phyloP scores from a whole-genome alignment of 2,329 filamentous ascomycete genomes.

The Colletotrichum liriopes region DNA sequence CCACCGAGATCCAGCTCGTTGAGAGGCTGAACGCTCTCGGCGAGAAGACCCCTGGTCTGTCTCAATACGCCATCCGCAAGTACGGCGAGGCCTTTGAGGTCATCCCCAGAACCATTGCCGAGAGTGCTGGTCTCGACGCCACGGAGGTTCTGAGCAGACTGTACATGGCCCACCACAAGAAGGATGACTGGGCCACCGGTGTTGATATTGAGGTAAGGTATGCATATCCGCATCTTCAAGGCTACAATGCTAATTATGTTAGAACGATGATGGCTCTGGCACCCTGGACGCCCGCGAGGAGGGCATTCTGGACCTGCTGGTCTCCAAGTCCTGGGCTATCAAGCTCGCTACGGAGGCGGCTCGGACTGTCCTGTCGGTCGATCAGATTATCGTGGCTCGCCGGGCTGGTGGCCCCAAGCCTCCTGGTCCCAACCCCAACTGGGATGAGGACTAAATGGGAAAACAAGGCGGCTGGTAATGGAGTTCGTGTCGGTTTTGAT shows the following conservation, averaged over 20 bases:
- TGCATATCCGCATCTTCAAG: slow-evolving; percentile 2
- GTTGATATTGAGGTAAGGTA: slow-evolving; percentile 86
- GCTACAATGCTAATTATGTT: neutral
- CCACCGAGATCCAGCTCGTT: slow-evolving; percentile 93
- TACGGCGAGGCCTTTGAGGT: slow-evolving; percentile 98
- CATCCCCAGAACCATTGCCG: slow-evolving; percentile 91
- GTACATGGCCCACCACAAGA: slow-evolving; percentile 93
- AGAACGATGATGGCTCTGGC: slow-evolving; percentile 85
- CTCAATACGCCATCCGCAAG: slow-evolving; percentile 98
- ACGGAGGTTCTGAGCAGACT: slow-evolving; percentile 95
- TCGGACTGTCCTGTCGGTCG: slow-evolving; percentile 93
- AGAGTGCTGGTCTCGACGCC: slow-evolving; percentile 95
- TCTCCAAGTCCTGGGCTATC: slow-evolving; percentile 96
- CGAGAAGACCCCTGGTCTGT: slow-evolving; percentile 92
- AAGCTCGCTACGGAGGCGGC: slow-evolving; percentile 96
- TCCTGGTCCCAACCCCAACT: slow-evolving; percentile 90
- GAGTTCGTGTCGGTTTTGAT: slow-evolving; percentile 42
- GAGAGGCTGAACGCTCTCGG: slow-evolving; percentile 92
- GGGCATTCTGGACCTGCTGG: slow-evolving; percentile 92
- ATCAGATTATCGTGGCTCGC: slow-evolving; percentile 98
- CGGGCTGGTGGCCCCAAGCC: slow-evolving; percentile 98
- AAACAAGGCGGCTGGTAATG: slow-evolving; percentile 34
- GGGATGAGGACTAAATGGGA: slow-evolving; percentile 71
- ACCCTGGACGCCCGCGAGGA: slow-evolving; percentile 88
- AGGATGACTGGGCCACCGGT: slow-evolving; percentile 89